Evolutionary conservation across 2,329 filamentous ascomycete species (phyloP).

Genomic region (Neonectria hederae): DNA sequence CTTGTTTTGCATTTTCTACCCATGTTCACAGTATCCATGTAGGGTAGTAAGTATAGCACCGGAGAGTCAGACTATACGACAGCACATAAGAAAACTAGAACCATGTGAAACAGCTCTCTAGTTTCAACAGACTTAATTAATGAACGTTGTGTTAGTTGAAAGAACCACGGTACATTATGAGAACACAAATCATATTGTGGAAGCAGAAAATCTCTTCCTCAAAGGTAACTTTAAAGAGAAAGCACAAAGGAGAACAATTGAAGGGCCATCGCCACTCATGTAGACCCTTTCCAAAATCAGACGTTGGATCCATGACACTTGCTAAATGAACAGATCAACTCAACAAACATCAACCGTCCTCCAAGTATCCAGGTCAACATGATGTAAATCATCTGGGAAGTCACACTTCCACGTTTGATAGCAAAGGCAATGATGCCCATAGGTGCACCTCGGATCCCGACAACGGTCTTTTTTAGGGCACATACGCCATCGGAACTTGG

Average conservation of each 20-base stretch:
- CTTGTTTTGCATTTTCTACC: neutral
- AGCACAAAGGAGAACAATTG: too few relatives aligned
- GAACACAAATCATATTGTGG: neutral
- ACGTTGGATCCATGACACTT: neutral
- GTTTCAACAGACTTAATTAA: neutral
- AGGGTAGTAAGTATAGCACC: neutral
- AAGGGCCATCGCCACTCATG: too few relatives aligned
- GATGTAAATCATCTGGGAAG: neutral
- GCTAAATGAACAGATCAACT: neutral
- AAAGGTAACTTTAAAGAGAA: too few relatives aligned
- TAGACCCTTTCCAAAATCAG: too few relatives aligned
- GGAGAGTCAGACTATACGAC: neutral
- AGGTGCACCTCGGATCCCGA: neutral
- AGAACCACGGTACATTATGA: neutral
- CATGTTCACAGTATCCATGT: neutral
- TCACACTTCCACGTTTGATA: neutral
- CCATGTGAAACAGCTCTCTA: neutral
- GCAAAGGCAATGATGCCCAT: neutral
- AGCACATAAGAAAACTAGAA: neutral
- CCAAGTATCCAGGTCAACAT: neutral
- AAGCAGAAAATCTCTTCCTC: neutral
- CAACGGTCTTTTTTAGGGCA: neutral
- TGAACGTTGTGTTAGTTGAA: neutral
- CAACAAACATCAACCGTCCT: neutral
- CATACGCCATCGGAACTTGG: neutral